Evolutionary conservation across 1,284 basidiomycete species (phyloP).

Genomic region (Apiotrichum sp.): DNA sequence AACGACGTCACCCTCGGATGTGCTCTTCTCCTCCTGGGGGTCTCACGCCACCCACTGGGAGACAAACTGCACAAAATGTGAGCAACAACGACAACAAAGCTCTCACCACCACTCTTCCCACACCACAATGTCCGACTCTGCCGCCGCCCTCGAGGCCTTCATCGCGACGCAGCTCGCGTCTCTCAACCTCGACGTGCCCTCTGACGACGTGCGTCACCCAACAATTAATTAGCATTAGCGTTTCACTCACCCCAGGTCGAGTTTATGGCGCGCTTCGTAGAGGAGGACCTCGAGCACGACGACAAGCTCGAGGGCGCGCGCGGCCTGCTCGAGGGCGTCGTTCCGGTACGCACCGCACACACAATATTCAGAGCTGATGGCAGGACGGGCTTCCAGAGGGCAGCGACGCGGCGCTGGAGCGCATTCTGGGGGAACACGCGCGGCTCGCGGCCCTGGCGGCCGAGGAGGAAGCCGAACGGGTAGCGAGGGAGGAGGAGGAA

Average conservation of each 20-base stretch:
- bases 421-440: conserved; percentile 34
- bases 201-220: conserved; percentile 42
- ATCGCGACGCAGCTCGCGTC: conserved; percentile 30
- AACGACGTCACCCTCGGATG: too few species aligned
- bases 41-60: too few species aligned
- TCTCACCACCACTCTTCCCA: too few species aligned
- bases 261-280: conserved; percentile 45
- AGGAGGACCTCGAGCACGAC: conserved; percentile 45
- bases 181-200: conserved; percentile 30
- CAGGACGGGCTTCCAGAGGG: conserved; percentile 26
- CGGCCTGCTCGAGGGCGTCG: conserved; percentile 44
- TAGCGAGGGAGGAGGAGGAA: background rate
- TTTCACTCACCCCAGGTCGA: conserved; percentile 36
- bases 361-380: background rate
- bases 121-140: conserved; percentile 1
- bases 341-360: conserved; percentile 5
- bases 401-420: conserved; percentile 31
- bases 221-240: too few species aligned
- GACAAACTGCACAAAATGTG: too few species aligned
- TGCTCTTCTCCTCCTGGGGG: too few species aligned
- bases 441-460: conserved; percentile 12
- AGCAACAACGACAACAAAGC: too few species aligned
- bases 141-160: conserved; percentile 38
- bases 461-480: conserved; percentile 15
- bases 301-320: conserved; percentile 46